A percentile compares a stretch with the other conserved stretches of the same genome.
Conservation (phyloP, 768 basidiomycete species). For the Candolleomyces eurysporus region DNA sequence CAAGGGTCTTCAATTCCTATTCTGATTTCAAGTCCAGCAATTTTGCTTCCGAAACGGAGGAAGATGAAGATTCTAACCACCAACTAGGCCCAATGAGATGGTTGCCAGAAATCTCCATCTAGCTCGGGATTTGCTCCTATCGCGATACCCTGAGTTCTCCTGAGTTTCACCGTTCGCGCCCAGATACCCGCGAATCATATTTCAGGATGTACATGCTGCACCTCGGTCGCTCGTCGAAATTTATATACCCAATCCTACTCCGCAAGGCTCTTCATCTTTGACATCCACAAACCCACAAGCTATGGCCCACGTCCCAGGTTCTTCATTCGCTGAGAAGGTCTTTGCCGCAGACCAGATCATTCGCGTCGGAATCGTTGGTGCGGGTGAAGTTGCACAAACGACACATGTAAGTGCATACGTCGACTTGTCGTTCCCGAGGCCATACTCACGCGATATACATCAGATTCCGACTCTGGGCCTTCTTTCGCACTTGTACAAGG, state of each 20-base stretch:
- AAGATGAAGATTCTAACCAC: too few relatives aligned
- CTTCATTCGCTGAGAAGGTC: neutral
- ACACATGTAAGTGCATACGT: neutral
- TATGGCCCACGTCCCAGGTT: neutral
- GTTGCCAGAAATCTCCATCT: too few relatives aligned
- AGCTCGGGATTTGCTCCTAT: too few relatives aligned
- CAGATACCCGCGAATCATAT: too few relatives aligned
- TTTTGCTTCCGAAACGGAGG: too few relatives aligned
- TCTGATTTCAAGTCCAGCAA: too few relatives aligned
- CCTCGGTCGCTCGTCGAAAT: neutral
- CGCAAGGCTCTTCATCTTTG: too few relatives aligned
- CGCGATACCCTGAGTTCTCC: too few relatives aligned
- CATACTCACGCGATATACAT: neutral
- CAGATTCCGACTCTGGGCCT: conserved; percentile 3
- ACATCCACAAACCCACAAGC: neutral
- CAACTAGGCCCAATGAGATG: too few relatives aligned
- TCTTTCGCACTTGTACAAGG: neutral
- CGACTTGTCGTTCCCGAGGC: neutral
- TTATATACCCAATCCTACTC: neutral
- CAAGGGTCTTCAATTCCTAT: too few relatives aligned
- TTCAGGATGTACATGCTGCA: neutral
- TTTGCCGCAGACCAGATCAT: neutral
- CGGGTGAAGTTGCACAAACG: neutral
- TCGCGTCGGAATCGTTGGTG: neutral
- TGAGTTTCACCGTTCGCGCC: too few relatives aligned